Evolutionary conservation across 371 early-diverging fungal genomes (phyloP).

Genomic region (Mucor saturninus): DNA sequence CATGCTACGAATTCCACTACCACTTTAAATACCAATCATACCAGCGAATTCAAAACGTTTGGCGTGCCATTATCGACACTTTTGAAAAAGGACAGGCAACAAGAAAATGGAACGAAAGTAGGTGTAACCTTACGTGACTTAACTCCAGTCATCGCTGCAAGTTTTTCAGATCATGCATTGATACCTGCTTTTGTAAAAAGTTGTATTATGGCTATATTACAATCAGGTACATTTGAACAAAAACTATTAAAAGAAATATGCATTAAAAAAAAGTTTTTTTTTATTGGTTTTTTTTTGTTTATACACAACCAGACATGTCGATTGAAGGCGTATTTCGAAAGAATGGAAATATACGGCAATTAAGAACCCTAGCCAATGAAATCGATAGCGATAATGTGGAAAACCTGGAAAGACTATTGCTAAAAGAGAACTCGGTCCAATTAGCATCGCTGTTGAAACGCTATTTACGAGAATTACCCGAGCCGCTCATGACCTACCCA

Average conservation of each 20-base stretch:
- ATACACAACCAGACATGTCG: constrained; percentile 67
- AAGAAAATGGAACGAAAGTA: not conserved
- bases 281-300: no score
- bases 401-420: constrained; percentile 26
- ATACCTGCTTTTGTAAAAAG: constrained; percentile 87
- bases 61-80: constrained; percentile 35
- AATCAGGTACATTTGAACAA: constrained; percentile 65
- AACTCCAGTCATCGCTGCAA: constrained; percentile 59
- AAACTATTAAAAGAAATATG: not conserved
- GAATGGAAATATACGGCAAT: constrained; percentile 92
- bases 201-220: constrained; percentile 71
- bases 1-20: constrained; percentile 17
- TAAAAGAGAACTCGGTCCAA: constrained; percentile 83
- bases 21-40: no score
- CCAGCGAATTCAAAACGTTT: constrained; percentile 40
- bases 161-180: constrained; percentile 47
- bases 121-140: constrained; percentile 26
- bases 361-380: constrained; percentile 77
- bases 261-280: not conserved
- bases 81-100: constrained; percentile 46
- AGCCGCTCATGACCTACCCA: constrained; percentile 90
- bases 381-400: constrained; percentile 26
- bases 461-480: constrained; percentile 94
- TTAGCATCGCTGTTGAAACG: constrained; percentile 93
- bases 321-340: constrained; percentile 96